phyloP scores from a whole-genome alignment of 2,329 filamentous ascomycete species.

The Phaeophleospora eucalypticola region DNA sequence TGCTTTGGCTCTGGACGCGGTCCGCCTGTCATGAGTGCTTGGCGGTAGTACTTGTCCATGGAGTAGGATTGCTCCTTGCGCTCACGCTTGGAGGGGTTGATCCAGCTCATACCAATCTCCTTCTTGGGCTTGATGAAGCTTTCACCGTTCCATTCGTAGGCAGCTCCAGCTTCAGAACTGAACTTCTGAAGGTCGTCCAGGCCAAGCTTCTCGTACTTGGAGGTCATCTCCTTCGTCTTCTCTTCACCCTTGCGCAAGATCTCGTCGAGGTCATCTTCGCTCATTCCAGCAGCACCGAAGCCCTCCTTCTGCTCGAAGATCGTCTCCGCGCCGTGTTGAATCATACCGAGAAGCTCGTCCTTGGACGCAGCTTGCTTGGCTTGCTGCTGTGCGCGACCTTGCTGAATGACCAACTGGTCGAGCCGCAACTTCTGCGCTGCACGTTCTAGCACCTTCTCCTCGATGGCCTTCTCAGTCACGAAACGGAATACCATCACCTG shows the following conservation, averaged over 20 bases:
- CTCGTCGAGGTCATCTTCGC: conserved; percentile 84
- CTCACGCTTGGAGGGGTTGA: conserved; percentile 96
- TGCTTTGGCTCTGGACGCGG: conserved; percentile 81
- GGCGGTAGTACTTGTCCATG: conserved; percentile 97
- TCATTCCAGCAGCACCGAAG: conserved; percentile 59
- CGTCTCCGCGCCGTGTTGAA: conserved; percentile 95
- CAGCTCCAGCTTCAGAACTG: conserved; percentile 73
- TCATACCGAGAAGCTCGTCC: conserved; percentile 95
- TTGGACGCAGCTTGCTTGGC: conserved; percentile 91
- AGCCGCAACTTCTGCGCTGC: conserved; percentile 94
- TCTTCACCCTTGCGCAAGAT: conserved; percentile 84
- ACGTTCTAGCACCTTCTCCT: conserved; percentile 95
- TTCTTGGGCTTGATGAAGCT: conserved; percentile 83
- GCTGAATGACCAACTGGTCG: conserved; percentile 96
- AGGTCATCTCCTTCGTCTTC: conserved; percentile 83
- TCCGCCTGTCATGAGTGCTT: conserved; percentile 78
- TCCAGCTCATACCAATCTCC: conserved; percentile 90
- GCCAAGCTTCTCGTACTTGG: conserved; percentile 93
- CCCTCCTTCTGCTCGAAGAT: conserved; percentile 75
- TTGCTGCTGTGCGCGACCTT: conserved; percentile 86
- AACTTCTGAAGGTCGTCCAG: conserved; percentile 98
- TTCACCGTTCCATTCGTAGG: conserved; percentile 98
- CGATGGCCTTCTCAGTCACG: conserved; percentile 95
- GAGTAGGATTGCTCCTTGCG: conserved; percentile 97
- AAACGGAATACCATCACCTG: conserved; percentile 96